Evolutionary conservation across 768 basidiomycete species (phyloP), one percentile per base, ranked within the genome.

Genomic region (Tricholoma matsutake): DNA sequence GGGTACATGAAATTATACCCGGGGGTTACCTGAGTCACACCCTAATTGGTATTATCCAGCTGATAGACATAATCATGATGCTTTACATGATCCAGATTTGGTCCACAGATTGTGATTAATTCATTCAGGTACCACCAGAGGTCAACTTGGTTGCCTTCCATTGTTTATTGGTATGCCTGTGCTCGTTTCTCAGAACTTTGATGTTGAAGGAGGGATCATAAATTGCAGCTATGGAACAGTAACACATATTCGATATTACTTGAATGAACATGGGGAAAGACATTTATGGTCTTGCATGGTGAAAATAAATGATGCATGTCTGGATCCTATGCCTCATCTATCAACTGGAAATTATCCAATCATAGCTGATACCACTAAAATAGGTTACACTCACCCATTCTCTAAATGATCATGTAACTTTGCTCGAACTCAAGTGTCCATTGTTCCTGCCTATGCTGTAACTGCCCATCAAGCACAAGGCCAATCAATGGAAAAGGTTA

Each of bases 11-110:
- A n/a, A n/a, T n/a, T n/a, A n/a, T n/a, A n/a, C n/a, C n/a, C n/a
- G n/a, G n/a, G n/a, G n/a, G n/a, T n/a, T n/a, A n/a, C n/a, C n/a
- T n/a, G n/a, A n/a, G n/a, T n/a, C n/a, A n/a, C n/a, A n/a, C n/a
- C n/a, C n/a, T n/a, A n/a, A n/a, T n/a, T n/a, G n/a, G n/a, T n/a
- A 65, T 25, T 63, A 66, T 39, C 14, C 65, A 14, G 8, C 4
- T 11, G 65, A 66, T 52, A 6, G 25, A 16, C n/a, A 56, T 7
- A n/a, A 34, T 8, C n/a, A 10, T 2, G 9, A 8, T 8, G 3
- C 9, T 10, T 2, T 45, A 9, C 7, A 20, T 10, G 43, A 45
- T 22, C 3, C 2, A 8, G 11, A 7, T 10, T 49, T 49, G 25
- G 25, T 28, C 13, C 10, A 49, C 1, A 28, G 14, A 10, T 18